These are phyloP conservation scores for Shiraia sp. DNA, from an alignment of 2,329 filamentous ascomycete species.

Conservation along the genomic window DNA sequence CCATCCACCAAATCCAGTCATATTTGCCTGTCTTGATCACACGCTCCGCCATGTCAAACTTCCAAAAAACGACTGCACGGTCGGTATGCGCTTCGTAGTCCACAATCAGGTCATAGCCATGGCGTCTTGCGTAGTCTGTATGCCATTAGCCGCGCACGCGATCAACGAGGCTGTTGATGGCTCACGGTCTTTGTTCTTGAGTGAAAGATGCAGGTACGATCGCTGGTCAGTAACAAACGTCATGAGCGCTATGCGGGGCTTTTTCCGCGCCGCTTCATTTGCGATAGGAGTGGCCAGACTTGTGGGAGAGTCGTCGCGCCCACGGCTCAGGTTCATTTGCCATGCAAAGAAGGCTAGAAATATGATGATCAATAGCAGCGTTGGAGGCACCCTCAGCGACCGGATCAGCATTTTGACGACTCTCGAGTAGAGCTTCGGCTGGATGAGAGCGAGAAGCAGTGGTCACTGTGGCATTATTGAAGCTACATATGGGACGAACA, in stretches of 20 bases:
- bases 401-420: slow-evolving; percentile 31
- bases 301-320: slow-evolving; percentile 13
- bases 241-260: slow-evolving; percentile 38
- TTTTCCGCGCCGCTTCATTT: slow-evolving; percentile 14
- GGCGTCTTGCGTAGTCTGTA: slow-evolving; percentile 45
- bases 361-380: slow-evolving; percentile 27
- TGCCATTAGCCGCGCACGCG: slow-evolving; percentile 4
- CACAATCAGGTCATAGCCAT: slow-evolving; percentile 46
- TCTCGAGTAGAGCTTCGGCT: neutral
- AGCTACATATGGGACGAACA: neutral
- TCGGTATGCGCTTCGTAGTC: slow-evolving; percentile 44
- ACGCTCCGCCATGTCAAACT: slow-evolving; percentile 45
- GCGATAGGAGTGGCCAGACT: slow-evolving; percentile 3
- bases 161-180: neutral
- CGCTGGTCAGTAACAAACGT: slow-evolving; percentile 44
- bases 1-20: slow-evolving; percentile 51
- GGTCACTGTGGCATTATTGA: slow-evolving; percentile 5
- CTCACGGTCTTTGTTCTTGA: slow-evolving; percentile 46
- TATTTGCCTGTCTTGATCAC: slow-evolving; percentile 38
- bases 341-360: slow-evolving; percentile 38
- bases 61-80: slow-evolving; percentile 41
- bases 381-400: slow-evolving; percentile 25
- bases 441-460: neutral
- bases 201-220: slow-evolving; percentile 41
- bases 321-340: slow-evolving; percentile 30